Conservation (phyloP, 2,329 filamentous ascomycete genomes). For the Arthroderma sp. region DNA sequence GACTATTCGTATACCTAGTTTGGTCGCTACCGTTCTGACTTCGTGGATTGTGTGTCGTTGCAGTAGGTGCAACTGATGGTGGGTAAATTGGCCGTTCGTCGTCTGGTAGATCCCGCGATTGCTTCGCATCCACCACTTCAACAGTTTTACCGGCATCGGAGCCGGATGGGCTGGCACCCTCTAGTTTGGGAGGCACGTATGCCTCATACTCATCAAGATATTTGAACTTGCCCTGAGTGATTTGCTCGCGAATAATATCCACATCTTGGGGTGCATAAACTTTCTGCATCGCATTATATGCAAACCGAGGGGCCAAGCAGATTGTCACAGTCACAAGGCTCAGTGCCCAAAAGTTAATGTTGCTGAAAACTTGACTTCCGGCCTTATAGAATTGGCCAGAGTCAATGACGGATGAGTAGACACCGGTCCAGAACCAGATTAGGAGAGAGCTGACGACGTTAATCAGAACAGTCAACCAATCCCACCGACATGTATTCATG, state of each 20-base stretch:
- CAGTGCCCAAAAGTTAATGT: conserved; percentile 77
- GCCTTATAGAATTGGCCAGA: conserved; percentile 62
- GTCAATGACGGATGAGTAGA: conserved; percentile 55
- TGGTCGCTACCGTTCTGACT: conserved; percentile 90
- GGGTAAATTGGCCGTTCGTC: conserved; percentile 88
- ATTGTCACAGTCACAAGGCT: conserved; percentile 66
- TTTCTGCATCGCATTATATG: conserved; percentile 78
- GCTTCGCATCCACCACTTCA: conserved; percentile 41
- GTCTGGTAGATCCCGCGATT: conserved; percentile 60
- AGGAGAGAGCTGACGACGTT: conserved; percentile 70
- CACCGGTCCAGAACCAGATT: conserved; percentile 90
- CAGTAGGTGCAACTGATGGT: conserved; percentile 67
- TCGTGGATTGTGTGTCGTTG: conserved; percentile 62
- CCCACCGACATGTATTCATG: conserved; percentile 95
- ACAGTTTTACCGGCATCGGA: conserved; percentile 34
- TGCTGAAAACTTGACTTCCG: conserved; percentile 63
- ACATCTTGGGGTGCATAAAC: conserved; percentile 86
- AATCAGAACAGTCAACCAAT: conserved; percentile 85
- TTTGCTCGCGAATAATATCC: conserved; percentile 90
- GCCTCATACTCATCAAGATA: conserved; percentile 49
- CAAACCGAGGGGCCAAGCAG: conserved; percentile 76
- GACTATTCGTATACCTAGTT: conserved; percentile 63
- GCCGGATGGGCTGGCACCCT: conserved; percentile 25
- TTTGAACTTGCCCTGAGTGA: conserved; percentile 68
- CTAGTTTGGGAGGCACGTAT: conserved; percentile 34